phyloP scores from a whole-genome alignment of 2,329 filamentous ascomycete genomes.

The Sporothrix curviconia region DNA sequence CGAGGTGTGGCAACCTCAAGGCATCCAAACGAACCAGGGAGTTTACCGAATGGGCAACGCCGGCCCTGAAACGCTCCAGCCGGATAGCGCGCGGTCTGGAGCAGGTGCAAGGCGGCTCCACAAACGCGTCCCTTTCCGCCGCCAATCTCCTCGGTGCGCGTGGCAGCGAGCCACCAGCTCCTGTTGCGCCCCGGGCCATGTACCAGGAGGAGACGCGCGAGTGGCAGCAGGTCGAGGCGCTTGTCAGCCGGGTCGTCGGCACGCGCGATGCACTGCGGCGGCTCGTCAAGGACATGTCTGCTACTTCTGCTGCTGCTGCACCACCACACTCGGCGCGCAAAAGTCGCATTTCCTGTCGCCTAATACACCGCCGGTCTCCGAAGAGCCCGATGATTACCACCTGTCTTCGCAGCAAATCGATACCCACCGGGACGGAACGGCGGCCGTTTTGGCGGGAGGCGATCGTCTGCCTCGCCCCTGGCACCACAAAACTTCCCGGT shows the following conservation, averaged over 20 bases:
- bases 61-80: slow-evolving; percentile 76
- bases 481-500: slow-evolving; percentile 35
- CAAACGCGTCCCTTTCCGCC: neutral
- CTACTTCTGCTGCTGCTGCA: slow-evolving; percentile 36
- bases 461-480: slow-evolving; percentile 53
- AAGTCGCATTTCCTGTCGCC: slow-evolving; percentile 34
- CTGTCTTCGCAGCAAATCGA: slow-evolving; percentile 42
- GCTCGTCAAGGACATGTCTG: slow-evolving; percentile 77
- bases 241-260: slow-evolving; percentile 80
- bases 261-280: slow-evolving; percentile 83
- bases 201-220: slow-evolving; percentile 63
- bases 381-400: slow-evolving; percentile 49
- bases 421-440: slow-evolving; percentile 42
- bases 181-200: slow-evolving; percentile 26
- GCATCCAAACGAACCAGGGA: slow-evolving; percentile 77
- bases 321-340: neutral
- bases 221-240: slow-evolving; percentile 78
- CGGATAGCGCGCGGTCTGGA: slow-evolving; percentile 54
- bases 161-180: slow-evolving; percentile 18
- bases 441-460: slow-evolving; percentile 89
- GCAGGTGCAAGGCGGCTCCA: slow-evolving; percentile 7
- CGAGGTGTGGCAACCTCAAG: slow-evolving; percentile 90
- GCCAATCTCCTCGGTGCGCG: neutral
- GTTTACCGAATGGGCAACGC: slow-evolving; percentile 81
- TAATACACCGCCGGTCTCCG: slow-evolving; percentile 34